Conservation (phyloP, 2,329 filamentous ascomycete species). For the Cordyceps tenuipes region DNA sequence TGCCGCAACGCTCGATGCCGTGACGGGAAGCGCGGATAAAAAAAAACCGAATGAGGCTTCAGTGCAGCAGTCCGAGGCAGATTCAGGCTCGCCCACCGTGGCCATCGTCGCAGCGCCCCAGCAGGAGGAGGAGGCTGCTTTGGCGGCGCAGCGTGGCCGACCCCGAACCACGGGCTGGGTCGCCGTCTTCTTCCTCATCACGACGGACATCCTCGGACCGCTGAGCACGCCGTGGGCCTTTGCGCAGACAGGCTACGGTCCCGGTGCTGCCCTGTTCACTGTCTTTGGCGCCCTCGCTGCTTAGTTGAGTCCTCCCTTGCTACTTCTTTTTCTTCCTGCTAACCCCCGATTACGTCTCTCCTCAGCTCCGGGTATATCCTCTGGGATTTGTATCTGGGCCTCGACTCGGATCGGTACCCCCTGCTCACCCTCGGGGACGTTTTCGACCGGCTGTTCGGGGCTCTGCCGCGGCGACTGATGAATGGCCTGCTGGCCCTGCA, state of each 20-base stretch:
- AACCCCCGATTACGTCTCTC: no score
- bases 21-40: not conserved
- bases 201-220: conserved; percentile 39
- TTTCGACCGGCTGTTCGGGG: conserved; percentile 38
- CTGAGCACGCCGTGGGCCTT: conserved; percentile 27
- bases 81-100: not conserved
- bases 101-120: conserved; percentile 7
- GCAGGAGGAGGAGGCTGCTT: conserved; percentile 37
- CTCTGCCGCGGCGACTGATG: conserved; percentile 32
- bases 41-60: not conserved
- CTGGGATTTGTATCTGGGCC: conserved; percentile 33
- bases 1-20: not conserved
- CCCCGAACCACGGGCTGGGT: conserved; percentile 37
- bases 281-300: conserved; percentile 20
- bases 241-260: not conserved
- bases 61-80: not conserved
- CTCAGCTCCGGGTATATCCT: conserved; percentile 34
- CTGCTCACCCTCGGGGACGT: conserved; percentile 37
- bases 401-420: conserved; percentile 39
- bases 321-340: not conserved
- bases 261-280: not conserved
- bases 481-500: conserved; percentile 39
- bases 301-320: conserved; percentile 22
- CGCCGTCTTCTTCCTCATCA: conserved; percentile 40
- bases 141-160: conserved; percentile 23